These are phyloP conservation scores for Blastocrithidia nonstop DNA, from an alignment of 208 protist genomes.

Conservation along the genomic window DNA sequence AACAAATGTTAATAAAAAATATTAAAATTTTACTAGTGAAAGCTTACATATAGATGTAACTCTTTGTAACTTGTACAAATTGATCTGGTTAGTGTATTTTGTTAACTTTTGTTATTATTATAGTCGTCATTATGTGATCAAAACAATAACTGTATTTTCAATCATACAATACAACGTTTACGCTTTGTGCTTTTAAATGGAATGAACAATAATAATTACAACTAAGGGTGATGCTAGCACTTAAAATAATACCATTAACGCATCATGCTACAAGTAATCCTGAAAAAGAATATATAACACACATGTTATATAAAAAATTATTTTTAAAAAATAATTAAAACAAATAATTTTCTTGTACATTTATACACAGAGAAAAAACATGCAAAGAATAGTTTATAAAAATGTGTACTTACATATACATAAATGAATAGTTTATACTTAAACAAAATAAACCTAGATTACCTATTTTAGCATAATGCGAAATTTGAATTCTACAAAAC, in stretches of 20 bases:
- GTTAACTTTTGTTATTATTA: no score
- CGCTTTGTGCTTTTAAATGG: constrained; percentile 2
- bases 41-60: no score
- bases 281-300: no score
- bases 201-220: constrained; percentile 3
- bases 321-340: no score
- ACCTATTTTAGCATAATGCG: not conserved
- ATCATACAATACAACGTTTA: constrained; percentile 6
- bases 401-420: constrained; percentile 7
- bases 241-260: constrained; percentile 2
- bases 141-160: not conserved
- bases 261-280: constrained; percentile 2
- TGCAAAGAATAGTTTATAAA: constrained; percentile 4
- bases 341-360: no score
- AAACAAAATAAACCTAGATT: not conserved
- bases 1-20: no score
- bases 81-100: no score
- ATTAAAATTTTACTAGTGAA: no score
- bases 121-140: not conserved
- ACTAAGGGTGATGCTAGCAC: not conserved
- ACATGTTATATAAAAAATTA: no score
- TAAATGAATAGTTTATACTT: constrained; percentile 2
- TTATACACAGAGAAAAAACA: no score
- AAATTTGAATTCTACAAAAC: no score
- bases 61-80: no score